phyloP scores from a whole-genome alignment of 768 basidiomycete genomes.

The Mycena crocata region DNA sequence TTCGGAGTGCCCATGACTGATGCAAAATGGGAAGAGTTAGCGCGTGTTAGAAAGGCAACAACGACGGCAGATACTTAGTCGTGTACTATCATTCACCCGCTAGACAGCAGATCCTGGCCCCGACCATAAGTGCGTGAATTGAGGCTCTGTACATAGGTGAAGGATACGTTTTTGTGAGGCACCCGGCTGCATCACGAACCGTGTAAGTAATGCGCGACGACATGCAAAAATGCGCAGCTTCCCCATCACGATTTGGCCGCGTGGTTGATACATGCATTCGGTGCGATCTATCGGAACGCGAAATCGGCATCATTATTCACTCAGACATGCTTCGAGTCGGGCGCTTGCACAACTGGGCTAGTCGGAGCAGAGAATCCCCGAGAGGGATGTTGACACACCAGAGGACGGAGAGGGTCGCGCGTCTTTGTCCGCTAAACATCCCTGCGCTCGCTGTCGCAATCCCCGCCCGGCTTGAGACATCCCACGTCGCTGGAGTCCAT shows the following conservation, averaged over 20 bases:
- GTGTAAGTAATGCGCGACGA: constrained; percentile 32
- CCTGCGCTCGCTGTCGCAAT: constrained; percentile 13
- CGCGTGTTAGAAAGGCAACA: constrained; percentile 27
- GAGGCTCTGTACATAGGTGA: constrained; percentile 1
- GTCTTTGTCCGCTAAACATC: background rate
- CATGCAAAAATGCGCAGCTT: constrained; percentile 38
- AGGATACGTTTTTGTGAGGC: constrained; percentile 37
- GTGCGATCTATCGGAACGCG: constrained; percentile 36
- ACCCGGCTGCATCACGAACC: constrained; percentile 34
- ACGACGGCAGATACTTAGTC: constrained; percentile 40
- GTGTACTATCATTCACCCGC: constrained; percentile 35
- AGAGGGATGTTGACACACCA: constrained; percentile 8
- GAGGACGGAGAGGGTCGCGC: constrained; percentile 19
- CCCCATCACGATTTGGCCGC: constrained; percentile 43
- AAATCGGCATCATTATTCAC: constrained; percentile 35
- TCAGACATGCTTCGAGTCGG: constrained; percentile 15
- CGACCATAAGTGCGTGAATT: constrained; percentile 32
- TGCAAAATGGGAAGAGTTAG: constrained; percentile 34
- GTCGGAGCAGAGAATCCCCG: background rate
- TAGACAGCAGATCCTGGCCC: constrained; percentile 30
- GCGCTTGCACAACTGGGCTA: background rate
- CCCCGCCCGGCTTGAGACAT: background rate
- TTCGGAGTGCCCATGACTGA: constrained; percentile 33
- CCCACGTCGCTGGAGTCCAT: constrained; percentile 10
- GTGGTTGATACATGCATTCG: constrained; percentile 29